Conservation (phyloP, 495 filamentous ascomycete genomes). For the Penicillium coprophilum region DNA sequence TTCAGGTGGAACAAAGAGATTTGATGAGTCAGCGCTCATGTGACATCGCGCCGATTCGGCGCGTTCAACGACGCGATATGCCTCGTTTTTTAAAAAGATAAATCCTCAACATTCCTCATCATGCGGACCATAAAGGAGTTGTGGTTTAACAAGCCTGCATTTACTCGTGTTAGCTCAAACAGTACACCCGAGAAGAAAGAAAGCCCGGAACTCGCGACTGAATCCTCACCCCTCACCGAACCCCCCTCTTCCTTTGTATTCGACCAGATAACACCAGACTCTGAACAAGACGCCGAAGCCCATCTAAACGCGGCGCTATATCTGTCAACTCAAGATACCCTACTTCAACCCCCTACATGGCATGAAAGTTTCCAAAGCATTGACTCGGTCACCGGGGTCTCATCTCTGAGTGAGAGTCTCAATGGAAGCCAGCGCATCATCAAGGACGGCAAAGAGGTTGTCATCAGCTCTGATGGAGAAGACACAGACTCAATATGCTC, state of each 20-base stretch:
- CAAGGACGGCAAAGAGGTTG: conserved; percentile 49
- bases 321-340: conserved; percentile 8
- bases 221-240: conserved; percentile 38
- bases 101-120: conserved; percentile 17
- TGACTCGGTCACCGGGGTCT: conserved; percentile 14
- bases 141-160: conserved; percentile 39
- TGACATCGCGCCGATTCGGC: conserved; percentile 24
- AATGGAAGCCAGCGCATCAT: conserved; percentile 43
- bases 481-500: conserved; percentile 57
- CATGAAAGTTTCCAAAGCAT: conserved; percentile 22
- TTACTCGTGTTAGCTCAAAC: conserved; percentile 11
- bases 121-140: conserved; percentile 38
- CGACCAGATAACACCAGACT: conserved; percentile 18
- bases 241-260: conserved; percentile 31
- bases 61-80: conserved; percentile 23
- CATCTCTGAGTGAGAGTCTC: conserved; percentile 26
- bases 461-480: conserved; percentile 73
- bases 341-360: background rate
- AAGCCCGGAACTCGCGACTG: background rate
- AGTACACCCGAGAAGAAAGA: conserved; percentile 13
- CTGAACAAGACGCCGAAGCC: conserved; percentile 16
- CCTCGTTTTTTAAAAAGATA: conserved; percentile 1
- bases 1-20: background rate
- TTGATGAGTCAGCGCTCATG: conserved; percentile 17
- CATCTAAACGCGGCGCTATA: conserved; percentile 23